These are phyloP conservation scores for Solanum phureja DNA, from an alignment of 257 asterid species.

Conservation along the genomic window DNA sequence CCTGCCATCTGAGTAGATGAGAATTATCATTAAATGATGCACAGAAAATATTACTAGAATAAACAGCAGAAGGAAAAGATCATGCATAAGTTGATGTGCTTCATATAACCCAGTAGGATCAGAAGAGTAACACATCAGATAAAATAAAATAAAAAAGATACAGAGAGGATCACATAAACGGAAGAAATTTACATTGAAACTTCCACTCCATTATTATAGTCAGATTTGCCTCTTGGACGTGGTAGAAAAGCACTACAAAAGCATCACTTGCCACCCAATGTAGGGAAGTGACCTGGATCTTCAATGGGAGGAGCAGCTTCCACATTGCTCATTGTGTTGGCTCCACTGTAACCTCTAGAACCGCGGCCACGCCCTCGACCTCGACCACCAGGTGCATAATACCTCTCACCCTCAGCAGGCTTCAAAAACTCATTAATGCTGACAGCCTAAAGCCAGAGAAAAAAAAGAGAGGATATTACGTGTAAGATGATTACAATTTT, in stretches of 20 bases:
- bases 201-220: constrained; percentile 31
- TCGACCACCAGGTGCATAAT: constrained; percentile 37
- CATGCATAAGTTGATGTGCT: not conserved
- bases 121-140: not conserved
- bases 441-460: constrained; percentile 33
- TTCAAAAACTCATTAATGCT: constrained; percentile 87
- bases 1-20: not conserved
- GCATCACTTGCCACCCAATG: constrained; percentile 65
- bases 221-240: constrained; percentile 4
- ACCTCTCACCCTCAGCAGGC: constrained; percentile 78
- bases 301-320: constrained; percentile 52
- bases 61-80: not conserved
- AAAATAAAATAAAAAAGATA: not conserved
- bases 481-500: not conserved
- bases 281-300: constrained; percentile 72
- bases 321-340: constrained; percentile 20
- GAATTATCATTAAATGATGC: not conserved
- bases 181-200: constrained; percentile 30
- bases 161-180: not conserved
- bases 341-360: constrained; percentile 34
- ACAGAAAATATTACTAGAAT: not conserved
- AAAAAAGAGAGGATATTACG: not conserved
- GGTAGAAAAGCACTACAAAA: not conserved
- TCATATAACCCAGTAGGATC: not conserved
- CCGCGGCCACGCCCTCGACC: constrained; percentile 73